phyloP scores from a whole-genome alignment of 495 filamentous ascomycete genomes.

The Hypoxylon lienhwacheense region DNA sequence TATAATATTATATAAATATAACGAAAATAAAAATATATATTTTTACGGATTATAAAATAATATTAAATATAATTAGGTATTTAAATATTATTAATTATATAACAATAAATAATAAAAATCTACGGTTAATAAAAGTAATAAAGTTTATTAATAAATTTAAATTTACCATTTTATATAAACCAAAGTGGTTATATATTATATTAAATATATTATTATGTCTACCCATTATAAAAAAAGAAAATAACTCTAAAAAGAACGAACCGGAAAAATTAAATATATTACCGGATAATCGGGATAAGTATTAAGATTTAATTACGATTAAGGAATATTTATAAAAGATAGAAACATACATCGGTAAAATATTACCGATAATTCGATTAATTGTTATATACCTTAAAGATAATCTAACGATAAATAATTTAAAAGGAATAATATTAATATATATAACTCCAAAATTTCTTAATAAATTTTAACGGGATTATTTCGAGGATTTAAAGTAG shows the following conservation, averaged over 20 bases:
- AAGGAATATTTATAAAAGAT: not conserved
- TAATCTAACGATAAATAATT: not conserved
- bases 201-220: slow-evolving; percentile 1
- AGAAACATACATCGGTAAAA: too few species aligned
- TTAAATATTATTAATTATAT: not conserved
- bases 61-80: slow-evolving; percentile 4
- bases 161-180: slow-evolving; percentile 6
- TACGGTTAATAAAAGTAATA: slow-evolving; percentile 1
- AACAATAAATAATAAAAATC: not conserved
- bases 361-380: not conserved
- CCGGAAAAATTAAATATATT: not conserved
- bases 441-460: slow-evolving; percentile 1
- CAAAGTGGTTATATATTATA: slow-evolving; percentile 3
- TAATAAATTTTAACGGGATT: slow-evolving; percentile 1
- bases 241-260: not conserved
- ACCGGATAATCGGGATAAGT: not conserved
- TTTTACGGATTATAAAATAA: slow-evolving; percentile 1
- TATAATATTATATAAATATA: slow-evolving; percentile 2
- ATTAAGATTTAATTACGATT: not conserved
- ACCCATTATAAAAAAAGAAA: not conserved
- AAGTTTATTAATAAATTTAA: slow-evolving; percentile 7
- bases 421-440: slow-evolving; percentile 3
- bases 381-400: not conserved
- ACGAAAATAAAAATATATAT: not conserved
- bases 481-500: not conserved